Base-by-base conservation (phyloP, 2,329 filamentous ascomycete species). In the Aspergillus ibericus region DNA sequence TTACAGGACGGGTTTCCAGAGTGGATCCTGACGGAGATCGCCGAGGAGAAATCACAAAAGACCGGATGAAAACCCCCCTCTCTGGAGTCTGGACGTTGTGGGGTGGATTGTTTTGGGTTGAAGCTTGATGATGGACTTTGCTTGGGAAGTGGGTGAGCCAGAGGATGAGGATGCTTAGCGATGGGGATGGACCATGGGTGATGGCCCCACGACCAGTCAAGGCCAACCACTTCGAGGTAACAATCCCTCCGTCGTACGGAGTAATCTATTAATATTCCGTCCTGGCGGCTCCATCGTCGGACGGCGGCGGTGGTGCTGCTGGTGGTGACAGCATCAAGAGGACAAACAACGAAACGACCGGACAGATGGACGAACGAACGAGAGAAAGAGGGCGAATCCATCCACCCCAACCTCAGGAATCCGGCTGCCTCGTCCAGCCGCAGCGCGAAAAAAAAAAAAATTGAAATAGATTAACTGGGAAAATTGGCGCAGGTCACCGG, bases 21-120 rank as follows among this genome's bases (percentile, higher is more conserved):
- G 58, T 62, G 60, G 60, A 29, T 58, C 55, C 40, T 36, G 58
- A 57, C 63, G 63, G 63, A 63, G 59, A 63, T 63, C 63, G 42
- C 63, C 61, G 61, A 65, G 57, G 59, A 59, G 59, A 59, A 61
- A 59, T 44, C 46, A 62, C 62, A 55, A 25, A 22, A 47, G 42
- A 15, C 42, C 18, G 22, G 38, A 22, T 20, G 38, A 20, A 35
- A 18, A n/a, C 18, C 36, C 36, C 8, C 8, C 27, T 29, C 27
- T 9, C 29, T 32, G 29, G 29, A 32, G 29, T 32, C 29, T 32
- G 29, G 29, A 32, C 29, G 29, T 32, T 42, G 38, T 42, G 38
- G 38, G 38, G 8, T 16, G 38, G 8, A 9, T 32, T 32, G n/a
- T 20, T 18, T 42, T 42, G 38, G 38, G 12, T 42, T 42, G 18